Base-by-base conservation (phyloP, 768 basidiomycete species). In the Pleurotus platypus region DNA sequence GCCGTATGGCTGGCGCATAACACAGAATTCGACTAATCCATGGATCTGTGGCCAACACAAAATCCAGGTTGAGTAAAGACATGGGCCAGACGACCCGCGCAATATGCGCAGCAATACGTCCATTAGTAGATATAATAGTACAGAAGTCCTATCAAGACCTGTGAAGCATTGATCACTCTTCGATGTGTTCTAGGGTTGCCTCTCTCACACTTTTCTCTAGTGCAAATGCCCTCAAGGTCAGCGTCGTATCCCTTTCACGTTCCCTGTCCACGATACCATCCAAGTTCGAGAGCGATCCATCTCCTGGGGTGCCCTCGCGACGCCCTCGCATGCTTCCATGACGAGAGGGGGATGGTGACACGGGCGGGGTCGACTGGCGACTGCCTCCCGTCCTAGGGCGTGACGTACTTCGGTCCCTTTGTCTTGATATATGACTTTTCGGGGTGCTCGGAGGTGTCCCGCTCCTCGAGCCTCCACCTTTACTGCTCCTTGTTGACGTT, bases 361-460 rank as follows among this genome's bases (percentile, higher is more conserved):
- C 39, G 11, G 51, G 51, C 8, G 51, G 51, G 16, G 51, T 54
- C n/a, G 51, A 54, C 24, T 54, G 51, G 37, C 51, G n/a, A 40
- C 37, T 54, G 5, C 39, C 51, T 12, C 16, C 20, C 16, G 37
- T 40, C 24, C 51, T 35, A 15, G 51, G 13, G 12, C 51, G 51
- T 9, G 51, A 54, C 35, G 51, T 18, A 39, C 51, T 54, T 13
- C 51, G 37, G 42, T 24, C 43, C 57, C 42, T 56, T 43, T 54
- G 24, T 49, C 24, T 59, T 46, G 20, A 54, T 12, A 54, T 22
- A 40, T 54, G 51, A 35, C 4, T 35, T 24, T 60, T 64, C 39
- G 62, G 47, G 7, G 58, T 65, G 16, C 58, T 60, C 11, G 72
- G 72, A 20, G 73, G 74, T 12, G 74, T 75, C 16, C 68, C 71